Conservation (phyloP, 202 grass and related monocot species). For the Brachypodium distachyon region DNA sequence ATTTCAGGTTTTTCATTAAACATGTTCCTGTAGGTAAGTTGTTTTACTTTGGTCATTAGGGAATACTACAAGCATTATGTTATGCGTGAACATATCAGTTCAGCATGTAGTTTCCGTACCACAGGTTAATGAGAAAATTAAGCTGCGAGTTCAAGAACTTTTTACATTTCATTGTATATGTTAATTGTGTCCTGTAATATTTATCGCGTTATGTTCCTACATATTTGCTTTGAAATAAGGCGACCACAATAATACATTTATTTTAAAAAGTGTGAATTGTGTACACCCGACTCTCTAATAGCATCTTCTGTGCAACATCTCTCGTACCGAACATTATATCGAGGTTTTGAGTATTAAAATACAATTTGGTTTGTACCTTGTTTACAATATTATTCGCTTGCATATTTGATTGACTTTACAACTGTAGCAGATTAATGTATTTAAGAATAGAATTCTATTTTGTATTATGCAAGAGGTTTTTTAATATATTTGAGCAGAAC, state of each 20-base stretch:
- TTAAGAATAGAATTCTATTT: background rate
- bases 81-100: conserved; percentile 27
- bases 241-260: background rate
- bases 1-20: background rate
- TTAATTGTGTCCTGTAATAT: background rate
- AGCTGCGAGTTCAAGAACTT: background rate
- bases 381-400: background rate
- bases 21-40: conserved; percentile 47
- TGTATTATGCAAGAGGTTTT: background rate
- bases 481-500: background rate
- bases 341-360: background rate
- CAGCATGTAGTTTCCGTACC: background rate
- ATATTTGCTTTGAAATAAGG: background rate
- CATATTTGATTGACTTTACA: background rate
- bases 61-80: conserved; percentile 66
- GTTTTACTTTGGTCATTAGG: conserved; percentile 58
- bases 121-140: background rate
- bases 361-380: background rate
- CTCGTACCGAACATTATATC: background rate
- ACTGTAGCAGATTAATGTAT: background rate
- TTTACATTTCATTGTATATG: background rate
- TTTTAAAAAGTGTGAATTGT: background rate
- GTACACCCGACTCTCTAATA: background rate
- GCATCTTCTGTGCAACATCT: background rate
- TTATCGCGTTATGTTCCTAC: background rate